Percentiles rank a stretch among this genome's conserved stretches.
phyloP scores from a whole-genome alignment of 176 grass and related monocot genomes.

The Echinochloa phyllopogon region DNA sequence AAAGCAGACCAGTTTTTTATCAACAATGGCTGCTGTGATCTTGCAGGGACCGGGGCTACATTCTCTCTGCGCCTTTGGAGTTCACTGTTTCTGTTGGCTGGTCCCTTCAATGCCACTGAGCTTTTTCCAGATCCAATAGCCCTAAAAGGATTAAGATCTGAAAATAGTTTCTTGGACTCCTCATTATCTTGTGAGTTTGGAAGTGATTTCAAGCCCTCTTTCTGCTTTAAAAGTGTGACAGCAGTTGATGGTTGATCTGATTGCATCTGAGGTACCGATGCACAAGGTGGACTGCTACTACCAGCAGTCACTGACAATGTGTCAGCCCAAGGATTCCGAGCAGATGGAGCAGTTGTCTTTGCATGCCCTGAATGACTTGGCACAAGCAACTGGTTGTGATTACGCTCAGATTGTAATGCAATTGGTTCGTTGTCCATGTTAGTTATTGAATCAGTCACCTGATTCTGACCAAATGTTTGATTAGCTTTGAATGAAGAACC shows the following conservation, averaged over 20 bases:
- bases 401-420: slow-evolving; percentile 37
- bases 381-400: slow-evolving; percentile 42
- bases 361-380: slow-evolving; percentile 43
- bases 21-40: slow-evolving; percentile 75
- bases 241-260: slow-evolving; percentile 53
- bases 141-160: slow-evolving; percentile 66
- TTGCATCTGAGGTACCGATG: slow-evolving; percentile 47
- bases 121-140: slow-evolving; percentile 46
- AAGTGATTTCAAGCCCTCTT: slow-evolving; percentile 47
- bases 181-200: slow-evolving; percentile 52
- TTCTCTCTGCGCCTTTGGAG: slow-evolving; percentile 76
- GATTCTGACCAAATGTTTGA: slow-evolving; percentile 41
- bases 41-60: slow-evolving; percentile 58
- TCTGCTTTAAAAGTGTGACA: slow-evolving; percentile 59
- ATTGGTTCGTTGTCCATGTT: slow-evolving; percentile 40
- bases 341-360: slow-evolving; percentile 18
- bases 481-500: slow-evolving; percentile 58
- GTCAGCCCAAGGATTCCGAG: slow-evolving; percentile 23
- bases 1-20: slow-evolving; percentile 88
- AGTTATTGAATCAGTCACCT: slow-evolving; percentile 31
- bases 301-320: slow-evolving; percentile 35
- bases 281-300: slow-evolving; percentile 44
- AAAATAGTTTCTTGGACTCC: slow-evolving; percentile 68
- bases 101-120: slow-evolving; percentile 38
- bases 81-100: slow-evolving; percentile 54